Evolutionary conservation across 495 filamentous ascomycete genomes (phyloP), one percentile per base, ranked within the genome.

Genomic region (Lasiosphaeria miniovina): DNA sequence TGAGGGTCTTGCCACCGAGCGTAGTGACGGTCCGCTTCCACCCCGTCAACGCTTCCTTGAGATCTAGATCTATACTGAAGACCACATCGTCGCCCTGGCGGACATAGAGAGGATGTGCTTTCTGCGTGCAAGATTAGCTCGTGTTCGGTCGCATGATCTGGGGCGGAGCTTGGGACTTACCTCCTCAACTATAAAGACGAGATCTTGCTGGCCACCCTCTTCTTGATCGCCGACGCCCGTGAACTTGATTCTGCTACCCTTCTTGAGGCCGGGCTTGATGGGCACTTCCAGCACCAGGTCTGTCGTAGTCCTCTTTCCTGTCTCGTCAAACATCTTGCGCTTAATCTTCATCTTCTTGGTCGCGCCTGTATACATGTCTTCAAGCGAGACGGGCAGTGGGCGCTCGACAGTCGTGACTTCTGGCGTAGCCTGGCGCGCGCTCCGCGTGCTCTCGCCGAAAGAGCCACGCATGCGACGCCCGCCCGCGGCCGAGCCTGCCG

Each of bases 331-430:
- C 38, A 85, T 89, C 82, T 98, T 98, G 65, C 91, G 86, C 83
- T 96, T 96, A 50, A 96, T 95, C 73, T 90, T 93, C 77, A 98
- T 90, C 80, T 95, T 96, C 83, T 98, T 98, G 12, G 87, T 89
- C 38, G 84, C 84, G 24, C 94, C 94, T 8, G 72, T 82, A 75
- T 82, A 97, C 50, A 98, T 74, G 67, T 98, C 94, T 69, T 98
- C 94, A 32, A 98, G 76, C 12, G 88, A 84, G 43, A 98, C 73
- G 17, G 85, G 83, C 61, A 98, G 75, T 55, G 90, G 88, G 64
- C 88, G 87, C 75, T 97, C 93, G 17, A 97, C 83, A 8, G 93
- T 89, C 3, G 91, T 95, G 14, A 94, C 89, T 69, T 98, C 94
- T 3, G 91, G 88, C n/a, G 88, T 86, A 3, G 82, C 71, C 34